Percentiles rank a stretch among this genome's conserved stretches.
phyloP scores from a whole-genome alignment of 1,139 yeast species.

The Yamadazyma triangularis region DNA sequence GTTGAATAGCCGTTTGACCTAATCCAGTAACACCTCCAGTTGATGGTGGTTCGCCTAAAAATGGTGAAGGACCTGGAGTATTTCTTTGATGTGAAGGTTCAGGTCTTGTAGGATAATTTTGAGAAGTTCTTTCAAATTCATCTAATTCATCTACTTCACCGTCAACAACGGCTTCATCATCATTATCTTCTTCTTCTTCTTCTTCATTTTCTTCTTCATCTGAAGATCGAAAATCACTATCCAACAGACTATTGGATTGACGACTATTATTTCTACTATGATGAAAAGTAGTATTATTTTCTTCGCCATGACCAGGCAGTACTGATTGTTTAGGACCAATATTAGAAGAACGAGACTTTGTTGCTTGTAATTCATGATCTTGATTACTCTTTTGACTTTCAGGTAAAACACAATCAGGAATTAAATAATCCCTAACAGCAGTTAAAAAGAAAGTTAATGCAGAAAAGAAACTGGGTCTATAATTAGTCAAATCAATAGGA shows the following conservation, averaged over 20 bases:
- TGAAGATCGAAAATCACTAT: constrained; percentile 3
- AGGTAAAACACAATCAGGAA: constrained; percentile 31
- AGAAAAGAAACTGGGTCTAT: constrained; percentile 33
- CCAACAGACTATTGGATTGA: neutral
- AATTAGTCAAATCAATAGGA: constrained; percentile 10
- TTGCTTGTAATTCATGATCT: neutral
- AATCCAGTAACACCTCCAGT: neutral
- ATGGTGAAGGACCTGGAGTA: neutral
- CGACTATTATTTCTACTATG: too few species aligned
- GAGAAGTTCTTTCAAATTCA: constrained; percentile 1
- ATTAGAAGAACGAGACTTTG: neutral
- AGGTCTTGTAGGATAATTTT: neutral
- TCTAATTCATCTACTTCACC: neutral
- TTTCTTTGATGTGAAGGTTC: neutral
- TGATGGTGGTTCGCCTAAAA: too few species aligned
- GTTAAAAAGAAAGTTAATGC: constrained; percentile 28
- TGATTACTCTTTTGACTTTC: constrained; percentile 8
- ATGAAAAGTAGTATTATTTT: constrained; percentile 3
- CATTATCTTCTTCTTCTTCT: constrained; percentile 1
- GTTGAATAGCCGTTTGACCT: constrained; percentile 39
- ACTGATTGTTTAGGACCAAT: constrained; percentile 3
- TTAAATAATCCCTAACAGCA: constrained; percentile 18
- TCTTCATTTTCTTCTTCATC: constrained; percentile 3
- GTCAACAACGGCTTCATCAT: constrained; percentile 3
- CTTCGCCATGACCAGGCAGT: constrained; percentile 2